Base-by-base conservation (phyloP, 768 basidiomycete species). In the Kwoniella dendrophila region DNA sequence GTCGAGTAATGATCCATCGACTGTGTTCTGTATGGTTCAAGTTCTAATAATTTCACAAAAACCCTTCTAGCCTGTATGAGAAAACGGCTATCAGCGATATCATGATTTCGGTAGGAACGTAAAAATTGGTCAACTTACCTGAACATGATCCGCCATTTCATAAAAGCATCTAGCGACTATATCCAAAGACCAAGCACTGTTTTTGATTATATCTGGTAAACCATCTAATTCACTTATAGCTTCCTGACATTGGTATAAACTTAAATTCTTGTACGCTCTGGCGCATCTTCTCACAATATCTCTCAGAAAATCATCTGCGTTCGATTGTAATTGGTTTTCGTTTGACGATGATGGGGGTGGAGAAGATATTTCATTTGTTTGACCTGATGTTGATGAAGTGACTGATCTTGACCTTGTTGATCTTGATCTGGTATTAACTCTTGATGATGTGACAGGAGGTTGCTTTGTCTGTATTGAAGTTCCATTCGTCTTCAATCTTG, bases 1-100 rank as follows among this genome's bases (percentile, higher is more conserved):
- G 96, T 96, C 47, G 94, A 96, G 80, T 92, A 96, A 41, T 93
- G 86, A 80, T 98, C 94, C 90, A 96, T 93, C 78, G 92, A 90
- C 82, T 86, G 85, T 60, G 94, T 78, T 24, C 90, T 86, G 82
- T 91, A 89, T n/a, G 94, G 94, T 66, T 97, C 89, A 63, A 90
- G 81, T n/a, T 82, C 82, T 43, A 93, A 85, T 52, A 91, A 86
- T 18, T 86, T 85, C 68, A 85, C 85, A 82, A 94, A 98, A 22
- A 90, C 90, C 72, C 91, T 86, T 75, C 92, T 90, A 38, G 95
- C 90, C 94, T 40, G 50, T 22, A 53, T 38, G 70, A 34, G 12
- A 43, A 8, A n/a, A 5, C 7, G 18, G 18, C n/a, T 24, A 26
- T 29, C 61, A 67, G 64, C 66, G 71, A 52, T 26, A 41, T 29